Evolutionary conservation across 106 monocot species (phyloP), one percentile per base, ranked within the genome.

Genomic region (Chionographis japonica): DNA sequence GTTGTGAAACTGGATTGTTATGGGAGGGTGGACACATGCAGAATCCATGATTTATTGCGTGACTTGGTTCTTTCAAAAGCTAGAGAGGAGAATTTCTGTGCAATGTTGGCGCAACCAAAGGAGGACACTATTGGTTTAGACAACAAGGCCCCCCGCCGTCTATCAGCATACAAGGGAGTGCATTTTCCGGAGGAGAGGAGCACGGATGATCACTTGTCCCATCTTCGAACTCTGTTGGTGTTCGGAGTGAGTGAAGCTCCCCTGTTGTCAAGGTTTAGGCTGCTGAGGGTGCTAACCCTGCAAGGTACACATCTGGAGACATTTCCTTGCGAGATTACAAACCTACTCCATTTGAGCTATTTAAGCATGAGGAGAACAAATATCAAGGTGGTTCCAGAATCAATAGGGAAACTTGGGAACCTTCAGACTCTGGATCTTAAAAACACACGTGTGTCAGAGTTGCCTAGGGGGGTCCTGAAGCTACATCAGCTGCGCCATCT

Each of bases 31-130:
- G 67, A 61, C 17, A 61, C 6, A 11, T 72, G 37, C 14, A 1
- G 52, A 49, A 62, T 79, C 41, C 67, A 73, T 50, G 68, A 73
- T 61, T 13, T 79, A 3, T 73, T 73, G 66, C 42, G 61, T 3
- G 77, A 77, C 39, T 14, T 77, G 15, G 64, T 70, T 8, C n/a
- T 63, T 15, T 70, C 63, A 9, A 68, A 56, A 35, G 42, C 79
- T 7, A 10, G 6, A 3, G 40, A 72, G 64, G 56, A 73, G 35
- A 73, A 79, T 6, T 73, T 73, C 37, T 40, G 37, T 6, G 7
- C 41, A 17, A 2, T 68, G 68, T 39, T 4, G 63, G 2, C 27
- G 27, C 27, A 27, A n/a, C n/a, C n/a, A 27, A 1, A 27, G 27
- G 27, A 0, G 1, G 27, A 27, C 27, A 1, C 0, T 27, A 27